Evolutionary conservation across 1,284 basidiomycete genomes (phyloP).

Genomic region (Acaromyces ingoldii): DNA sequence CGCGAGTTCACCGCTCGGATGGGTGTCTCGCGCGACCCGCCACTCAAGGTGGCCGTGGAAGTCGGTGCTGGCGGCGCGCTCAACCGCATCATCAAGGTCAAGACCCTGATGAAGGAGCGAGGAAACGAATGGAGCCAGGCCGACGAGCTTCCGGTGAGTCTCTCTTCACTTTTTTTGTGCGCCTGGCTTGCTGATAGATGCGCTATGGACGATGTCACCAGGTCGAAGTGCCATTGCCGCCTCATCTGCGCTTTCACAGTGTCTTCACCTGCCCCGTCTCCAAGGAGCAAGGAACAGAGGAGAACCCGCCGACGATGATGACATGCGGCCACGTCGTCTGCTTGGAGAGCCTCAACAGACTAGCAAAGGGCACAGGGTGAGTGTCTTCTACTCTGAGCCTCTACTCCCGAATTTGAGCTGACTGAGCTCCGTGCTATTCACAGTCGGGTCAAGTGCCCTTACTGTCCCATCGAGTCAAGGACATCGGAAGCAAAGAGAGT

Average conservation of each 20-base stretch:
- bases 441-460: conserved; percentile 44
- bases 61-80: conserved; percentile 84
- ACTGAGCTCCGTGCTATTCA: neutral
- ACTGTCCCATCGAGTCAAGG: conserved; percentile 43
- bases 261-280: conserved; percentile 96
- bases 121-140: conserved; percentile 85
- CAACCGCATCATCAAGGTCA: conserved; percentile 82
- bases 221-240: conserved; percentile 86
- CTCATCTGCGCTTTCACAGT: conserved; percentile 78
- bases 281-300: conserved; percentile 88
- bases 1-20: conserved; percentile 82
- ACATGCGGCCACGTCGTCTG: conserved; percentile 69
- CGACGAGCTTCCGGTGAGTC: conserved; percentile 78
- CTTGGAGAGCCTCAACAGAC: conserved; percentile 30
- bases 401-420: neutral
- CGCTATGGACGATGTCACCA: conserved; percentile 48
- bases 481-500: conserved; percentile 34
- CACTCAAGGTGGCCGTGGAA: conserved; percentile 77
- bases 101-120: conserved; percentile 82
- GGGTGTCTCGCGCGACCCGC: conserved; percentile 80
- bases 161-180: neutral
- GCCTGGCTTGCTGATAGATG: neutral
- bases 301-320: conserved; percentile 97
- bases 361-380: conserved; percentile 71
- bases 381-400: conserved; percentile 49